These are phyloP conservation scores for Cutaneotrichosporon daszewskae DNA, from an alignment of 1,284 basidiomycete genomes.

Conservation along the genomic window DNA sequence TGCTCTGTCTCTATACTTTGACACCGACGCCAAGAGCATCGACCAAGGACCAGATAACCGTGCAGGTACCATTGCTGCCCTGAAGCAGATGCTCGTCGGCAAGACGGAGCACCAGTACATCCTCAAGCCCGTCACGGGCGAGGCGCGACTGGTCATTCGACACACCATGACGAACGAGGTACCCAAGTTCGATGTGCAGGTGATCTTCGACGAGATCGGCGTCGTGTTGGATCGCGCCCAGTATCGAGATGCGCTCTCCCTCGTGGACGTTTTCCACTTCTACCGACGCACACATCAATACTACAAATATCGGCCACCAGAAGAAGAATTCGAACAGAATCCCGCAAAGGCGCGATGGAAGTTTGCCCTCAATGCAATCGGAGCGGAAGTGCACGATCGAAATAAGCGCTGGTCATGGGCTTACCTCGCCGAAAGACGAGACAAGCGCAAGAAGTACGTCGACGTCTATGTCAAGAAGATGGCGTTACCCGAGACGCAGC, in stretches of 20 bases:
- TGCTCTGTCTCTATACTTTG: slow-evolving; percentile 90
- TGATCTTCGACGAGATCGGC: slow-evolving; percentile 91
- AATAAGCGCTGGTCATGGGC: slow-evolving; percentile 86
- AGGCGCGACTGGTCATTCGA: slow-evolving; percentile 84
- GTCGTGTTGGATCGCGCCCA: slow-evolving; percentile 90
- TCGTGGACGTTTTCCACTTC: slow-evolving; percentile 96
- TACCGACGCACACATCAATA: slow-evolving; percentile 89
- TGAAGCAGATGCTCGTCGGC: slow-evolving; percentile 68
- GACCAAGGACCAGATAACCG: slow-evolving; percentile 55
- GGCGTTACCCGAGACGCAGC: slow-evolving; percentile 47
- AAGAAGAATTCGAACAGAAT: slow-evolving; percentile 61
- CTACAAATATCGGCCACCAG: slow-evolving; percentile 66
- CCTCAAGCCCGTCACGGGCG: slow-evolving; percentile 90
- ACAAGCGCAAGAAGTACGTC: slow-evolving; percentile 78
- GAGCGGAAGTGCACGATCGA: slow-evolving; percentile 79
- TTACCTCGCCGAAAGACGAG: slow-evolving; percentile 80
- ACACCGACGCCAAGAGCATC: slow-evolving; percentile 83
- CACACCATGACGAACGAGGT: slow-evolving; percentile 65
- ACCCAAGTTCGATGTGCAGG: slow-evolving; percentile 81
- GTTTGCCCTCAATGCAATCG: slow-evolving; percentile 78
- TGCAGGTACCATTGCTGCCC: slow-evolving; percentile 67
- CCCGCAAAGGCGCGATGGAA: slow-evolving; percentile 66
- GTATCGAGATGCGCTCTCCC: slow-evolving; percentile 88
- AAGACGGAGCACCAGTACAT: slow-evolving; percentile 80
- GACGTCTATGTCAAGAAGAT: slow-evolving; percentile 68